A percentile compares a stretch with the other conserved stretches of the same genome.
These are phyloP conservation scores for Dactylellina drechsleri DNA, from an alignment of 2,329 filamentous ascomycete genomes.

Conservation along the genomic window DNA sequence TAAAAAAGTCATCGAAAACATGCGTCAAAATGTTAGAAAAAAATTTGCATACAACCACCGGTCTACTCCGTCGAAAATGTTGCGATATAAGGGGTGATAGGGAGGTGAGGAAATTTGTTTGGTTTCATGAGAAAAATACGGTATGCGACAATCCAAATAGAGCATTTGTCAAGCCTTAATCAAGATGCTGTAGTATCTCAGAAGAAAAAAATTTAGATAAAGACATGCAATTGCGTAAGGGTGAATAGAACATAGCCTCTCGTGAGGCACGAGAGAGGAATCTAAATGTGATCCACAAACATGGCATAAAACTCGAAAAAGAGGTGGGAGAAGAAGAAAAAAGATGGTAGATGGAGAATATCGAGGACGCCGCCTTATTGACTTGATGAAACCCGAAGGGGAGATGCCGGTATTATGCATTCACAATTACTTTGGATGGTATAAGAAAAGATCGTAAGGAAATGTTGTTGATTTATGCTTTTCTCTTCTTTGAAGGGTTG, in stretches of 20 bases:
- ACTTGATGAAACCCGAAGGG: neutral
- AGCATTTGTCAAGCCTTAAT: constrained; percentile 13
- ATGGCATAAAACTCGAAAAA: constrained; percentile 17
- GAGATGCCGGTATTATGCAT: constrained; percentile 12
- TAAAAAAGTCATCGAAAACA: constrained; percentile 16
- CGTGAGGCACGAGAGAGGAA: constrained; percentile 35
- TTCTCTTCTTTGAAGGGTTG: constrained; percentile 54
- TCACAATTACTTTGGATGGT: constrained; percentile 7
- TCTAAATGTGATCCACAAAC: constrained; percentile 30
- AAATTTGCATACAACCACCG: constrained; percentile 45
- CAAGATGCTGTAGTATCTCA: constrained; percentile 50
- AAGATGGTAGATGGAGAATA: constrained; percentile 14
- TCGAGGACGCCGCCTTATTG: constrained; percentile 36
- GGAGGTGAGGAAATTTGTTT: neutral
- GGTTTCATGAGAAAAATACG: constrained; percentile 1
- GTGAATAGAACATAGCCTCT: constrained; percentile 24
- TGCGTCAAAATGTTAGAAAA: constrained; percentile 2
- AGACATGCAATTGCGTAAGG: neutral
- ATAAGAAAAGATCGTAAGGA: constrained; percentile 3
- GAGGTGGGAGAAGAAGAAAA: constrained; percentile 8
- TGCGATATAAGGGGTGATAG: constrained; percentile 1
- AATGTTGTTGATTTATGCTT: neutral
- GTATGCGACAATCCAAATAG: no score
- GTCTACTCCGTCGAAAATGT: constrained; percentile 48
- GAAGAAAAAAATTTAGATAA: constrained; percentile 18